phyloP scores from a whole-genome alignment of 768 basidiomycete species.

The Serendipita indica region DNA sequence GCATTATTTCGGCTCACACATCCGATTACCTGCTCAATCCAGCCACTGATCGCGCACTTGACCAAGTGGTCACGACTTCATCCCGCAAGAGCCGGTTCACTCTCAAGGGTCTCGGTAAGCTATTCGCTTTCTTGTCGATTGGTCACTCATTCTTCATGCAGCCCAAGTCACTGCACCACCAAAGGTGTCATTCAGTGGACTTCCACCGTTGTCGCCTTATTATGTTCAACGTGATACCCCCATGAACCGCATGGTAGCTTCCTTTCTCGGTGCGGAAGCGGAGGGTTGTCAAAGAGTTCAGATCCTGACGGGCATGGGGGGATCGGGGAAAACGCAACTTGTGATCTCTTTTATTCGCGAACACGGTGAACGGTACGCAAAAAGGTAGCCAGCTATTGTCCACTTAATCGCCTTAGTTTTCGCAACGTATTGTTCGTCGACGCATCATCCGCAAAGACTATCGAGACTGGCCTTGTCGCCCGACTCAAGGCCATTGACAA shows the following conservation, averaged over 20 bases:
- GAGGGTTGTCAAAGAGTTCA: background rate
- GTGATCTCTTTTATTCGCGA: background rate
- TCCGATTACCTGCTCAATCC: no score
- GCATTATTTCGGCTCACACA: no score
- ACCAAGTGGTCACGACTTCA: no score
- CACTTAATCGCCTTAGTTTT: background rate
- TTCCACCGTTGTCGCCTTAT: background rate
- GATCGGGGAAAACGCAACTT: background rate
- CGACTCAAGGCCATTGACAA: background rate
- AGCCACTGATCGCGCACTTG: no score
- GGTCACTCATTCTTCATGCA: no score
- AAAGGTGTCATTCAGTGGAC: no score
- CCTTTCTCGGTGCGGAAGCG: background rate
- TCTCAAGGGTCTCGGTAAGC: no score
- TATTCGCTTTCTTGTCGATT: no score
- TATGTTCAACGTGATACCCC: background rate
- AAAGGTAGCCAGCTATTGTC: background rate
- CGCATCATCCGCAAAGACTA: background rate
- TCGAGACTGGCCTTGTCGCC: background rate
- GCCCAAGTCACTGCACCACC: no score
- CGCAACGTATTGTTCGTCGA: background rate
- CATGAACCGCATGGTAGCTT: background rate
- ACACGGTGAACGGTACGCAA: background rate
- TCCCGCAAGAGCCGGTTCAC: no score
- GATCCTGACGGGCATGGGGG: background rate